Conservation (phyloP, 805 yeast species). For the Saturnispora saitoi region DNA sequence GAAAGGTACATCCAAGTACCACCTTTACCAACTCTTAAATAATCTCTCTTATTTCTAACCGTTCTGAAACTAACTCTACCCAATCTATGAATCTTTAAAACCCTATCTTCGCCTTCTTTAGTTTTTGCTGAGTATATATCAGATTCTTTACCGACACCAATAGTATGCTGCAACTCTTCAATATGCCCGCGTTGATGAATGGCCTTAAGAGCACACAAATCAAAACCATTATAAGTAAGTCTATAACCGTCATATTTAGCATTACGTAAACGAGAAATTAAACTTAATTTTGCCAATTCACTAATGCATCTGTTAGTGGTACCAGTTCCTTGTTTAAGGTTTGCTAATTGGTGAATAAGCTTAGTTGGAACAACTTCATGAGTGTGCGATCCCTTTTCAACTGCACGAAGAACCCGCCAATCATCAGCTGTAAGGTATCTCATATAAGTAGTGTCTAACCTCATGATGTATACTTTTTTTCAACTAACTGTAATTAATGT, state of each 20-base stretch:
- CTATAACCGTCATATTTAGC: constrained; percentile 94
- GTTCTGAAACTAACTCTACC: constrained; percentile 92
- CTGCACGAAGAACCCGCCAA: constrained; percentile 80
- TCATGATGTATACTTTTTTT: constrained; percentile 37
- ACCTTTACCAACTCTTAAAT: constrained; percentile 63
- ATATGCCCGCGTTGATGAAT: constrained; percentile 67
- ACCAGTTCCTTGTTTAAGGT: constrained; percentile 56
- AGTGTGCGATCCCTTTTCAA: constrained; percentile 82
- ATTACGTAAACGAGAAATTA: constrained; percentile 72
- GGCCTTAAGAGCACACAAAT: constrained; percentile 81
- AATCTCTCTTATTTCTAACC: constrained; percentile 90
- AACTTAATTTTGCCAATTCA: constrained; percentile 78
- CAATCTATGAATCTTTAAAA: constrained; percentile 82
- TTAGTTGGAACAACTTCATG: constrained; percentile 93
- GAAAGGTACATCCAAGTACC: constrained; percentile 91
- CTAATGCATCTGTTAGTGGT: constrained; percentile 72
- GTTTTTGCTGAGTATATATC: constrained; percentile 84
- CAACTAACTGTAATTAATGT: neutral
- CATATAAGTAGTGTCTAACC: constrained; percentile 88
- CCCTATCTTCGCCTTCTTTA: constrained; percentile 51
- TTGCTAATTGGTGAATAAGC: constrained; percentile 73
- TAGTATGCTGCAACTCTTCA: constrained; percentile 73
- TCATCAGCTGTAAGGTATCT: constrained; percentile 87
- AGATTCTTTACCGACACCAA: constrained; percentile 97
- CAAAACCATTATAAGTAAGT: constrained; percentile 82